phyloP scores from a whole-genome alignment of 768 basidiomycete species.

The Termitomyces sp. region DNA sequence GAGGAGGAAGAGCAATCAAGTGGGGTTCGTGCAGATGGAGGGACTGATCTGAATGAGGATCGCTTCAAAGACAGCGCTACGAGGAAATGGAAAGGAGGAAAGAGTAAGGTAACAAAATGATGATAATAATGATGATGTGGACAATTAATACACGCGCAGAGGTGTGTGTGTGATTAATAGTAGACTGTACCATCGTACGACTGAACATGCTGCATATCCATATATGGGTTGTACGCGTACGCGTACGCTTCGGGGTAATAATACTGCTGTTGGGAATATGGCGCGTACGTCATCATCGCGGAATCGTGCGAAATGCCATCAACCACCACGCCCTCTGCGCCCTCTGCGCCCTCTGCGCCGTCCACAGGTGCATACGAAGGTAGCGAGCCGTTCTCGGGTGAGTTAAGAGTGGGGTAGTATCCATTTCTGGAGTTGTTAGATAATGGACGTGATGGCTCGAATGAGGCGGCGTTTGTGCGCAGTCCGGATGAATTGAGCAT shows the following conservation, averaged over 20 bases:
- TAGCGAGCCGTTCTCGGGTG: conserved; percentile 9
- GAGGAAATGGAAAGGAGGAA: neutral
- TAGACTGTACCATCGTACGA: conserved; percentile 64
- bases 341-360: conserved; percentile 27
- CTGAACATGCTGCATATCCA: conserved; percentile 64
- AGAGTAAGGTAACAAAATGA: conserved; percentile 16
- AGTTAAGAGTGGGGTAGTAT: conserved; percentile 14
- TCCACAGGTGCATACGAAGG: conserved; percentile 30
- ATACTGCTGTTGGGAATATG: conserved; percentile 62
- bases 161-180: conserved; percentile 40
- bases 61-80: neutral
- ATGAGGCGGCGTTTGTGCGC: conserved; percentile 48
- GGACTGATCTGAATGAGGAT: conserved; percentile 3
- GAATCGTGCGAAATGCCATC: conserved; percentile 15
- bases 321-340: conserved; percentile 21
- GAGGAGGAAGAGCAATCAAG: neutral
- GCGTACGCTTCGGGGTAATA: conserved; percentile 71
- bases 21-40: conserved; percentile 2
- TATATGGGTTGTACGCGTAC: conserved; percentile 51
- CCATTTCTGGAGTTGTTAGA: conserved; percentile 17
- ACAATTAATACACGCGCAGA: neutral
- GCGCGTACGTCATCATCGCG: conserved; percentile 49
- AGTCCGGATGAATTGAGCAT: conserved; percentile 33
- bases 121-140: neutral
- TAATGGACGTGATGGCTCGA: conserved; percentile 39